Conservation (phyloP, 2,329 filamentous ascomycete species). For the Nemania sp. region DNA sequence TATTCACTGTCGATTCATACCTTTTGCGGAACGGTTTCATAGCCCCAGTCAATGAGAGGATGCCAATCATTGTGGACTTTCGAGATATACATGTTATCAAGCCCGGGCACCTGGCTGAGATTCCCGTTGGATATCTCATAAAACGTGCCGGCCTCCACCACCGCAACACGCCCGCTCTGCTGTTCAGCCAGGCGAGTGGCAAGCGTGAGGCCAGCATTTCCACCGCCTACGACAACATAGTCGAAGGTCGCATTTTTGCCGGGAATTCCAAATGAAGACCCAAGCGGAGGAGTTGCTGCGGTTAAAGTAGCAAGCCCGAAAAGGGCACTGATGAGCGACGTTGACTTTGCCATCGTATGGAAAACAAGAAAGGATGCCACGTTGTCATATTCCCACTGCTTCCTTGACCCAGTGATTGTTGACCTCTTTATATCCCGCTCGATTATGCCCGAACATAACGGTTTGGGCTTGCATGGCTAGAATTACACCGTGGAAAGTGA, state of each 20-base stretch:
- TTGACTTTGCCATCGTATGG: too few species aligned
- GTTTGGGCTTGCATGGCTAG: too few species aligned
- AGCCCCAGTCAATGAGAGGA: constrained; percentile 7
- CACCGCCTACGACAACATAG: constrained; percentile 12
- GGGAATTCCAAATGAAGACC: constrained; percentile 3
- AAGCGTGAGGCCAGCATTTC: constrained; percentile 1
- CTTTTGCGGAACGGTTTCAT: neutral
- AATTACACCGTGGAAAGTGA: too few species aligned
- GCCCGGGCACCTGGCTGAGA: neutral
- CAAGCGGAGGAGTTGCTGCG: neutral
- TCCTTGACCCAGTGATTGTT: too few species aligned
- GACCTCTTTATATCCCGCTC: too few species aligned
- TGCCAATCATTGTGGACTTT: neutral
- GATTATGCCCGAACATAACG: too few species aligned
- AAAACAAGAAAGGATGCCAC: too few species aligned
- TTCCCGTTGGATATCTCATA: constrained; percentile 5
- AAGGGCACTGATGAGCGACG: neutral
- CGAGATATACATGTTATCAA: neutral
- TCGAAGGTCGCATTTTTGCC: constrained; percentile 2
- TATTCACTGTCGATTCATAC: neutral
- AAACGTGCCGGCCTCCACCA: constrained; percentile 12
- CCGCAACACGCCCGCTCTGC: neutral
- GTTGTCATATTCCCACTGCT: too few species aligned
- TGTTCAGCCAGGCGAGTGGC: constrained; percentile 2
- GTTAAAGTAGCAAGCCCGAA: neutral